Percentiles rank a stretch among this genome's conserved stretches.
These are phyloP conservation scores for Rhizopogon rudus DNA, from an alignment of 768 basidiomycete species.

Conservation along the genomic window DNA sequence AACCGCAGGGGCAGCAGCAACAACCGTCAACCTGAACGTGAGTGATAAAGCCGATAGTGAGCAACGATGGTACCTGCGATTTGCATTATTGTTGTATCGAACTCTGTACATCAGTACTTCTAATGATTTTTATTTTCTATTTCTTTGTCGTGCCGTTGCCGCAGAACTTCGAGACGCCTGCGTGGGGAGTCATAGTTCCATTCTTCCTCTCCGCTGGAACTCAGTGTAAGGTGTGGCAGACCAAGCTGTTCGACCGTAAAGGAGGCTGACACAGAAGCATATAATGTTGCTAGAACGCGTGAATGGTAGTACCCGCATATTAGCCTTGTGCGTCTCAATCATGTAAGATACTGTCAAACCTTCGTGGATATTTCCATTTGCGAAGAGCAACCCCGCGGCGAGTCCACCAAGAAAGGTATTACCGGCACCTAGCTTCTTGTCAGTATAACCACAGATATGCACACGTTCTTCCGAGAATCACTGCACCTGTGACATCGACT, in stretches of 20 bases:
- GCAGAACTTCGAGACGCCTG: conserved; percentile 50
- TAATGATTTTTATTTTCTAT: conserved; percentile 28
- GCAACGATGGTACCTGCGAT: conserved; percentile 3
- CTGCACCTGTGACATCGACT: conserved; percentile 76
- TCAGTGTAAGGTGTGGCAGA: conserved; percentile 47
- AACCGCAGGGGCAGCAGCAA: conserved; percentile 44
- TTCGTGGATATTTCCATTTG: conserved; percentile 55
- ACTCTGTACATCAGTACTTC: conserved; percentile 19
- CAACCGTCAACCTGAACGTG: conserved; percentile 5
- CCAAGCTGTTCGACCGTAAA: conserved; percentile 81
- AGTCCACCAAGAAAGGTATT: conserved; percentile 87
- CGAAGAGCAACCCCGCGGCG: conserved; percentile 60
- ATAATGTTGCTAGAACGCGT: conserved; percentile 50
- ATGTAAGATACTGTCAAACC: conserved; percentile 39
- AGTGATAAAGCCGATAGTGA: background rate
- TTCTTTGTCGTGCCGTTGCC: conserved; percentile 33
- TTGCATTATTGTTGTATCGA: conserved; percentile 14
- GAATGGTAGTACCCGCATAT: conserved; percentile 5
- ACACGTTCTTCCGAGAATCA: background rate
- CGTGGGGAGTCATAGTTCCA: conserved; percentile 76
- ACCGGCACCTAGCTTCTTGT: conserved; percentile 62
- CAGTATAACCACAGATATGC: background rate
- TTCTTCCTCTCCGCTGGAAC: conserved; percentile 23
- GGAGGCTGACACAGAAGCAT: conserved; percentile 78
- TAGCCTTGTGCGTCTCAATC: conserved; percentile 3